Percentiles rank a stretch among this genome's conserved stretches.
phyloP scores from a whole-genome alignment of 1,284 basidiomycete genomes.

The Stygiomarasmius scandens region DNA sequence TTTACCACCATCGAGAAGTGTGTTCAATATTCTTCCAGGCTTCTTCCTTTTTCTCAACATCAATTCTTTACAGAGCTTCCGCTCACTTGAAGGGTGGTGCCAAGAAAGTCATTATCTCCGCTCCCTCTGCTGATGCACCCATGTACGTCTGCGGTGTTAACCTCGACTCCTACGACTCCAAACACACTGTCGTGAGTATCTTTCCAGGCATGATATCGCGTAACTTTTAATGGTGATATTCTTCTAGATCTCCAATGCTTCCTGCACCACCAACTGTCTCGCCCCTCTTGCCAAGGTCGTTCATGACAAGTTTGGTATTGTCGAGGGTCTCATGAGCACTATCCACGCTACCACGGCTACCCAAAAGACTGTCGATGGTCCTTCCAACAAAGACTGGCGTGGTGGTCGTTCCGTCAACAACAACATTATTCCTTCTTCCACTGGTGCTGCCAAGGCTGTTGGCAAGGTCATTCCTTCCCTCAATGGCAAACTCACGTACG shows the following conservation, averaged over 20 bases:
- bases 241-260: conserved; percentile 98
- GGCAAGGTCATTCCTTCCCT: conserved; percentile 98
- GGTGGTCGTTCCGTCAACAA: conserved; percentile 96
- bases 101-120: conserved; percentile 99
- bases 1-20: conserved; percentile 92
- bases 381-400: conserved; percentile 94
- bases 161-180: conserved; percentile 91
- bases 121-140: conserved; percentile 96
- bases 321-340: conserved; percentile 98
- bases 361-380: conserved; percentile 99
- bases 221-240: too few species aligned
- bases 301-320: conserved; percentile 94
- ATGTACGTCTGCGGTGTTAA: conserved; percentile 99
- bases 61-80: conserved; percentile 47
- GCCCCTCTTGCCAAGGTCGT: conserved; percentile 98
- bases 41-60: not conserved
- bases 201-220: too few species aligned
- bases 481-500: conserved; percentile 95
- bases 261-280: conserved; percentile 99
- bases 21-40: conserved; percentile 27
- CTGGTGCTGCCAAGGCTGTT: conserved; percentile 99
- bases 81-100: conserved; percentile 98
- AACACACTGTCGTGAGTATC: conserved; percentile 79
- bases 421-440: conserved; percentile 99
- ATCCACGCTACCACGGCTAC: conserved; percentile 97